These are phyloP conservation scores for Dacryopinax primogenitus DNA, from an alignment of 768 basidiomycete species.

Conservation along the genomic window DNA sequence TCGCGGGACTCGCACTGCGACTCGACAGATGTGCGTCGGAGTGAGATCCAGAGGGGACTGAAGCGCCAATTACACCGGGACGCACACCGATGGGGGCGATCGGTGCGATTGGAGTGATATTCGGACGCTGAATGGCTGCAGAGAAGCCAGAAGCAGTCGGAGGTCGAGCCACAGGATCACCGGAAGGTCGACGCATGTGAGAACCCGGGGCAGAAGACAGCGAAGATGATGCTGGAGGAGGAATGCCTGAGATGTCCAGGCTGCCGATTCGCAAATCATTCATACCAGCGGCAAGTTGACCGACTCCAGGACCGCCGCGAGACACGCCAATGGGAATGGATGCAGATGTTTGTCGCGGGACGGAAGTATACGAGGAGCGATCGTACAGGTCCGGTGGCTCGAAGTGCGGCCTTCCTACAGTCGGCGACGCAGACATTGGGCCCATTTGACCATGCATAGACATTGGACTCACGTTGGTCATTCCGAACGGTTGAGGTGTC, in stretches of 20 bases:
- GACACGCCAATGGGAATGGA: background rate
- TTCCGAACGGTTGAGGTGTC: slow-evolving; percentile 6
- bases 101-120: background rate
- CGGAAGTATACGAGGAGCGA: background rate
- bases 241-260: background rate
- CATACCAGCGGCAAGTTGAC: slow-evolving; percentile 1
- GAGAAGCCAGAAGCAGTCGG: slow-evolving; percentile 10
- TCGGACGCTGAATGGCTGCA: slow-evolving; percentile 13
- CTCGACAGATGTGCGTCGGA: slow-evolving; percentile 2
- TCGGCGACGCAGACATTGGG: background rate
- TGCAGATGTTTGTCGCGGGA: background rate
- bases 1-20: background rate
- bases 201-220: slow-evolving; percentile 7
- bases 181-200: background rate
- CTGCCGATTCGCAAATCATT: background rate
- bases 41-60: background rate
- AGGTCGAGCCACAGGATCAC: background rate
- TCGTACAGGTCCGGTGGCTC: background rate
- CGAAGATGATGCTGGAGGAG: slow-evolving; percentile 8
- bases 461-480: background rate
- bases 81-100: slow-evolving; percentile 15
- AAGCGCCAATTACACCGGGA: slow-evolving; percentile 10
- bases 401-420: background rate
- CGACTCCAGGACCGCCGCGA: background rate
- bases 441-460: slow-evolving; percentile 4